Evolutionary conservation across 352 stramenopile species (phyloP).

Genomic region (Phytophthora multivora): DNA sequence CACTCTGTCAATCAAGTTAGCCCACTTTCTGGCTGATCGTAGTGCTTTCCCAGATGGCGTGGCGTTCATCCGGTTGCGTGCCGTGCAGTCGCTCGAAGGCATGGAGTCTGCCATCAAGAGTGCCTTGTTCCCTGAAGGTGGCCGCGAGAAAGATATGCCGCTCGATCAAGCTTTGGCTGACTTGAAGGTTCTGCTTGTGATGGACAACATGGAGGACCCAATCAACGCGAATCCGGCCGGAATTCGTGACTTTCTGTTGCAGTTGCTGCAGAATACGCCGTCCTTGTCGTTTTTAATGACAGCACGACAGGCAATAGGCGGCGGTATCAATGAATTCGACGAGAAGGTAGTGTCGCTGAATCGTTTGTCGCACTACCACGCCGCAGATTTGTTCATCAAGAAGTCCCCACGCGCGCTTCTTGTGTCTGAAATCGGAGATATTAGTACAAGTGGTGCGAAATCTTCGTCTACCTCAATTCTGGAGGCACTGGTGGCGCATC

Average conservation of each 20-base stretch:
- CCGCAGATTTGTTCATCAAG: slow-evolving; percentile 78
- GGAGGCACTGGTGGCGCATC: slow-evolving; percentile 65
- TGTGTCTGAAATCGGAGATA: slow-evolving; percentile 70
- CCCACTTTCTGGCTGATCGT: slow-evolving; percentile 75
- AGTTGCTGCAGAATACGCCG: slow-evolving; percentile 67
- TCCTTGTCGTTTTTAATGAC: slow-evolving; percentile 75
- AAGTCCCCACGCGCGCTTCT: slow-evolving; percentile 70
- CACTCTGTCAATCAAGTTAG: slow-evolving; percentile 71
- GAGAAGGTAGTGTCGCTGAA: slow-evolving; percentile 85
- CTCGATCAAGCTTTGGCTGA: slow-evolving; percentile 62
- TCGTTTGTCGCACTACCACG: slow-evolving; percentile 71
- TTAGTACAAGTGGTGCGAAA: slow-evolving; percentile 32
- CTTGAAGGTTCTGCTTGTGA: slow-evolving; percentile 65
- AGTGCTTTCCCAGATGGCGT: slow-evolving; percentile 77
- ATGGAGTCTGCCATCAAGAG: slow-evolving; percentile 80
- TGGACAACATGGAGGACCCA: slow-evolving; percentile 87
- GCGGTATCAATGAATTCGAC: slow-evolving; percentile 71
- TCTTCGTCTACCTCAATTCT: slow-evolving; percentile 49
- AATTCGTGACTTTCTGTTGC: slow-evolving; percentile 66
- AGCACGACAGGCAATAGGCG: slow-evolving; percentile 70
- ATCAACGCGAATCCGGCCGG: slow-evolving; percentile 65
- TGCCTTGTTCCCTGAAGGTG: slow-evolving; percentile 62
- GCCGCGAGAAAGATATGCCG: slow-evolving; percentile 65
- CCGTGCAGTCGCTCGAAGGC: slow-evolving; percentile 71
- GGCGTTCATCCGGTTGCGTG: slow-evolving; percentile 71